Base-by-base conservation (phyloP, 345 rosid species). In the Ceriops decandra region DNA sequence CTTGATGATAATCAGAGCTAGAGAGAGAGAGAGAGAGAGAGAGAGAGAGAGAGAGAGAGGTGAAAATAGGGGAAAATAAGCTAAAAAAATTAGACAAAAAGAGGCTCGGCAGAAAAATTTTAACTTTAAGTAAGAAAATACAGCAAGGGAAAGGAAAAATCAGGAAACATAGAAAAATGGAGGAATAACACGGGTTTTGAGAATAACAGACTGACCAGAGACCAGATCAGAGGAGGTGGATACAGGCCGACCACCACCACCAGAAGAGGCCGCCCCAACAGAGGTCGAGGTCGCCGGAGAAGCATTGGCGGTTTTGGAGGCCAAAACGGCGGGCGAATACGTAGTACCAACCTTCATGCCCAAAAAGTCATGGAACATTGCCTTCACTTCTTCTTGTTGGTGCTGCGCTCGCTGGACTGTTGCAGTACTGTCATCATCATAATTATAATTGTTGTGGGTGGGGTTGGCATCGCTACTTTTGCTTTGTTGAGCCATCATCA, bases 171-270 rank as follows among this genome's bases (percentile, higher is more conserved):
- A 35, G 33, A 66, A 24, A 59, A 27, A 27, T 24, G 66, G 36
- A 47, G 0, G 31, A 60, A 24, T 11, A 65, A 67, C 19, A 13
- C 19, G 46, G 46, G 15, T 9, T 38, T 38, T 10, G 15, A 38
- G 52, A 49, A 33, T 20, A 64, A 60, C 20, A 13, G 62, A 79
- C 78, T 69, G 64, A 92, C 87, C 85, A 60, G 87, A 87, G 68
- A 84, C 95, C 31, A 87, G 88, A 93, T 93, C 98, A 73, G 98
- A 89, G 78, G 88, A 73, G 54, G 95, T 74, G 68, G 98, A 92
- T 72, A 86, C 79, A 72, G 87, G 87, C 0, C 80, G 87, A 19
- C 82, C 85, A 59, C 81, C 72, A 59, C 74, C 90, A 22, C 84
- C 91, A 17, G 91, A 84, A 47, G 87, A 84, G 63, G 80, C 84